Evolutionary conservation across 2,329 filamentous ascomycete genomes (phyloP).

Genomic region (Diaporthe sp.): DNA sequence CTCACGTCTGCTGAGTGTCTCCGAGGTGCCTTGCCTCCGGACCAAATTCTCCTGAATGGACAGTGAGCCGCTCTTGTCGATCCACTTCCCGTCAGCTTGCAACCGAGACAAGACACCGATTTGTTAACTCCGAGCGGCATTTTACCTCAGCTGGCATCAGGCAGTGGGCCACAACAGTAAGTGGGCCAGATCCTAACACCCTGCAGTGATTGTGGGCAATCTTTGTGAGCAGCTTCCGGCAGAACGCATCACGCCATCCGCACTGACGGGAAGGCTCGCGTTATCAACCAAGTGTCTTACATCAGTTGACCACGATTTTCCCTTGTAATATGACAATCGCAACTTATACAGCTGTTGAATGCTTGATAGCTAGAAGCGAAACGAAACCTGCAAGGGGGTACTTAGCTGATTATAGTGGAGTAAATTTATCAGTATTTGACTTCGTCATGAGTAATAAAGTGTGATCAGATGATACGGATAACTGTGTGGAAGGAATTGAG

Average conservation of each 20-base stretch:
- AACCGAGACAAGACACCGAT: background rate
- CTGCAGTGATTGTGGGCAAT: background rate
- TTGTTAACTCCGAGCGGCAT: background rate
- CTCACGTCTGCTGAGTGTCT: background rate
- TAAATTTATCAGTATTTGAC: too few species aligned
- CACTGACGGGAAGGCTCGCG: background rate
- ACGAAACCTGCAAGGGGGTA: too few species aligned
- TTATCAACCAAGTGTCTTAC: background rate
- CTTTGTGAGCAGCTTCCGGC: background rate
- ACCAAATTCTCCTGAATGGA: background rate
- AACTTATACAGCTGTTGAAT: background rate
- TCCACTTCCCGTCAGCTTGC: background rate
- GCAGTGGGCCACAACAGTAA: background rate
- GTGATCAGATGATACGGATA: background rate
- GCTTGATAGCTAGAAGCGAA: too few species aligned
- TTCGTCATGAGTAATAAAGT: too few species aligned
- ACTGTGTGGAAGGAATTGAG: background rate
- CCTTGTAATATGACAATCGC: background rate
- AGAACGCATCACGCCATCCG: background rate
- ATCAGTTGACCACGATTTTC: background rate
- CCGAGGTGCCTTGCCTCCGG: too few species aligned
- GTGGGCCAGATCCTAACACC: background rate
- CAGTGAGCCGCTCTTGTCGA: background rate
- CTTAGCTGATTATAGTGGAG: too few species aligned
- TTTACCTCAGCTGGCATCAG: background rate